phyloP scores from a whole-genome alignment of 129 eudicot genomes.

The Arctium minus region DNA sequence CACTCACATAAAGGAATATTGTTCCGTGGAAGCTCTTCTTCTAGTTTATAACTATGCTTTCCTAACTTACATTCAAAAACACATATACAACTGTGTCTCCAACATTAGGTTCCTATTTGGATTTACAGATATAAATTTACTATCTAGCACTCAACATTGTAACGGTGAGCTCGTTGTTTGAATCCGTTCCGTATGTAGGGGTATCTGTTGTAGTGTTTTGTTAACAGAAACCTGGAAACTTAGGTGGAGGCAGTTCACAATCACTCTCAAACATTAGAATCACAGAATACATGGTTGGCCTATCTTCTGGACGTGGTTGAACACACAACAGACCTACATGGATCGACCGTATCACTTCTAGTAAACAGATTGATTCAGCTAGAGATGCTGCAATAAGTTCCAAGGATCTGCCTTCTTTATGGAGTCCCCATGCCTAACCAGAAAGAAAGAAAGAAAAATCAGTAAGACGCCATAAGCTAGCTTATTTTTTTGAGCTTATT shows the following conservation, averaged over 20 bases:
- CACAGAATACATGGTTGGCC: constrained; percentile 31
- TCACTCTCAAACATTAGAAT: constrained; percentile 4
- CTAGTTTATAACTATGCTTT: too few species aligned
- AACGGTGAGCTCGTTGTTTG: not conserved
- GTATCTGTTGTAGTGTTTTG: not conserved
- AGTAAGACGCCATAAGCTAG: too few species aligned
- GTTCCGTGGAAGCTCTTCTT: too few species aligned
- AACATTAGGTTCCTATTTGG: too few species aligned
- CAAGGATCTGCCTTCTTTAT: constrained; percentile 22
- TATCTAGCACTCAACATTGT: constrained; percentile 31
- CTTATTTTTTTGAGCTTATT: too few species aligned
- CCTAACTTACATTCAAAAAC: too few species aligned
- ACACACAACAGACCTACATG: constrained; percentile 41
- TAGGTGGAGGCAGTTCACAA: not conserved
- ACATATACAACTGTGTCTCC: too few species aligned
- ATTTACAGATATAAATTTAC: not conserved
- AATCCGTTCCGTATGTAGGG: not conserved
- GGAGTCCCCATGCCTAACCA: constrained; percentile 23
- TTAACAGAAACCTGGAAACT: not conserved
- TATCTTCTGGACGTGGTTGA: constrained; percentile 42
- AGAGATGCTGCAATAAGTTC: constrained; percentile 15
- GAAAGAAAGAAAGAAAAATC: not conserved
- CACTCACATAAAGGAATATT: too few species aligned
- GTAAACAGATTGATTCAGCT: not conserved
- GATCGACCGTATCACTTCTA: constrained; percentile 21